phyloP scores from a whole-genome alignment of 306 rosid species.

The Quercus cerris region DNA sequence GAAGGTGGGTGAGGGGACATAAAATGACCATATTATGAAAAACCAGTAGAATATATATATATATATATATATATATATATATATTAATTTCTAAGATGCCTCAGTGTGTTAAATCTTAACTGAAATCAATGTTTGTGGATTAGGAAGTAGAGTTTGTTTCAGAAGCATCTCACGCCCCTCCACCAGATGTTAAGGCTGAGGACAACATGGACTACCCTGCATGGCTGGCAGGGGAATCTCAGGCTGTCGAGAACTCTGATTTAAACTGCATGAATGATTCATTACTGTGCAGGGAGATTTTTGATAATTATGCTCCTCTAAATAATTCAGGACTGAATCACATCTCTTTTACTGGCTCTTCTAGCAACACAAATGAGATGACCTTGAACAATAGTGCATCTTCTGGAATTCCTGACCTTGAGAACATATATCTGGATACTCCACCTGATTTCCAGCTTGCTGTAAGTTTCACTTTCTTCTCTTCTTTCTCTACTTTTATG shows the following conservation, averaged over 20 bases:
- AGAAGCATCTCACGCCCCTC: constrained; percentile 26
- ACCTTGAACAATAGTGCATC: constrained; percentile 25
- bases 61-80: too few species aligned
- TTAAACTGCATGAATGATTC: constrained; percentile 46
- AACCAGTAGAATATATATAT: not conserved
- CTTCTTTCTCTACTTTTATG: constrained; percentile 5
- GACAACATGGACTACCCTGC: constrained; percentile 22
- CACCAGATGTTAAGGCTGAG: constrained; percentile 19
- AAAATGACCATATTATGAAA: not conserved
- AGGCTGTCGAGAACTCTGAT: constrained; percentile 41
- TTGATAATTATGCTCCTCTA: constrained; percentile 30
- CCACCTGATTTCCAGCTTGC: constrained; percentile 75
- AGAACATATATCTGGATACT: constrained; percentile 58
- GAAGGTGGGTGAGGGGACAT: not conserved
- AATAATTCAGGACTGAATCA: constrained; percentile 27
- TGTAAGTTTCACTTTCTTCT: constrained; percentile 44
- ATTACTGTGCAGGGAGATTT: constrained; percentile 66
- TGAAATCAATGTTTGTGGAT: constrained; percentile 11
- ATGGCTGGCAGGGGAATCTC: constrained; percentile 81
- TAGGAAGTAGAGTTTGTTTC: constrained; percentile 43
- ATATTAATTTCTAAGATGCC: not conserved
- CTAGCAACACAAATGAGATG: constrained; percentile 10
- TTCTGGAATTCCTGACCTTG: constrained; percentile 50
- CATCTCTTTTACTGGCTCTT: constrained; percentile 11
- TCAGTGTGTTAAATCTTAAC: constrained; percentile 11